These are phyloP conservation scores for Megacollybia marginata DNA, from an alignment of 768 basidiomycete genomes.

Conservation along the genomic window DNA sequence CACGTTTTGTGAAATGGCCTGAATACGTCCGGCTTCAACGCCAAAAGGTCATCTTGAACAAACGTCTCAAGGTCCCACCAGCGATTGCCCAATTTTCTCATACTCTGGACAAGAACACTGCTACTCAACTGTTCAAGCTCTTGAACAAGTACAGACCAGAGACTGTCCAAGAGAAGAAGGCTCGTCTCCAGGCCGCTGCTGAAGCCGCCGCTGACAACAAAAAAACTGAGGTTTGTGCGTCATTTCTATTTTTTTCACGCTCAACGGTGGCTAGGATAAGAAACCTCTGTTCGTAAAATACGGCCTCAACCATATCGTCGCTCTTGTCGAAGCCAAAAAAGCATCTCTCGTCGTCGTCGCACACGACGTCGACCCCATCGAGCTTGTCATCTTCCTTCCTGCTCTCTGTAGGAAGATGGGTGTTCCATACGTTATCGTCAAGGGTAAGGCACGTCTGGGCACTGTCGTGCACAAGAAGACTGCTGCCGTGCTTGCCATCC, in stretches of 20 bases:
- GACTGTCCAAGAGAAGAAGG: slow-evolving; percentile 96
- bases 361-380: slow-evolving; percentile 98
- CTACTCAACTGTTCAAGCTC: slow-evolving; percentile 95
- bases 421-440: slow-evolving; percentile 96
- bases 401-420: slow-evolving; percentile 99
- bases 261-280: slow-evolving; percentile 34
- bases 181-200: slow-evolving; percentile 74
- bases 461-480: slow-evolving; percentile 99
- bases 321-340: slow-evolving; percentile 96
- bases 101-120: slow-evolving; percentile 99
- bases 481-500: slow-evolving; percentile 81
- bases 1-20: slow-evolving; percentile 99
- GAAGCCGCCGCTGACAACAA: slow-evolving; percentile 78
- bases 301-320: slow-evolving; percentile 95
- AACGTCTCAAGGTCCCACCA: slow-evolving; percentile 96
- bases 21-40: slow-evolving; percentile 97
- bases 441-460: slow-evolving; percentile 96
- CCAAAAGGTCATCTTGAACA: slow-evolving; percentile 96
- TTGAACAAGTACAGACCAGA: slow-evolving; percentile 96
- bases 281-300: slow-evolving; percentile 95
- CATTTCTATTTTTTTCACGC: not conserved
- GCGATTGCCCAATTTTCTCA: slow-evolving; percentile 95
- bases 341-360: slow-evolving; percentile 92
- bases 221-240: slow-evolving; percentile 39
- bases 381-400: slow-evolving; percentile 97